Evolutionary conservation across 192 early-diverging fungal genomes (phyloP), one percentile per base, ranked within the genome.

Genomic region (Entomortierella beljakovae): DNA sequence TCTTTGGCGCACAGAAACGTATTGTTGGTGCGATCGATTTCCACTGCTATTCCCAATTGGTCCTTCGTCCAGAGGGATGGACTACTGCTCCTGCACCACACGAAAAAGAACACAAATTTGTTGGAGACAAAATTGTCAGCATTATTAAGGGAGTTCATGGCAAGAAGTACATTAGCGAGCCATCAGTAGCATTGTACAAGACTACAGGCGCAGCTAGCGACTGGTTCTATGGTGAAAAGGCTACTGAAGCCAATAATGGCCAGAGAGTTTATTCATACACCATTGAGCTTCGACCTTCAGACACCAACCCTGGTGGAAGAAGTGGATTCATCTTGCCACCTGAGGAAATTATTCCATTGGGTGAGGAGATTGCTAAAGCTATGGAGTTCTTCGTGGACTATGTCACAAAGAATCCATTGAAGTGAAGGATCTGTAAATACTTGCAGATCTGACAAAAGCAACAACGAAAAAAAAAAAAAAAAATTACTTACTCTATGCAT

Each of bases 311-410:
- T 33, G 58, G 80, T n/a, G 75, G 75, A 63, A 58, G 70, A 13
- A 80, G 80, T 16, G 88, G 89, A 7, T 90, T 90, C 65, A 77
- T 90, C 60, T 76, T 90, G 28, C 84, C 84, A 18, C 85, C 87
- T 11, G 63, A 65, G 29, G 81, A 88, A 68, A 90, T 90, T 57
- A 73, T 87, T 22, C 87, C 88, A 3, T 71, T 86, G 31, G 88
- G 88, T 7, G 80, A 81, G 57, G 80, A 81, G 61, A 81, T 81
- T 70, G 37, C 73, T 23, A 46, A 68, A 57, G 77, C 77, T 22
- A 62, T 80, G 59, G 64, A 71, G 25, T 70, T 71, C 69, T 80
- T 68, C 66, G 77, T 68, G 11, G 61, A 70, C 42, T 64, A 65
- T 40, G 77, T 67, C 18, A 55, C 71, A 5, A 63, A 71, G 48